Percentiles rank a stretch among this genome's conserved stretches.
Conservation (phyloP, 1,284 basidiomycete genomes). For the Ceratobasidium sp. region DNA sequence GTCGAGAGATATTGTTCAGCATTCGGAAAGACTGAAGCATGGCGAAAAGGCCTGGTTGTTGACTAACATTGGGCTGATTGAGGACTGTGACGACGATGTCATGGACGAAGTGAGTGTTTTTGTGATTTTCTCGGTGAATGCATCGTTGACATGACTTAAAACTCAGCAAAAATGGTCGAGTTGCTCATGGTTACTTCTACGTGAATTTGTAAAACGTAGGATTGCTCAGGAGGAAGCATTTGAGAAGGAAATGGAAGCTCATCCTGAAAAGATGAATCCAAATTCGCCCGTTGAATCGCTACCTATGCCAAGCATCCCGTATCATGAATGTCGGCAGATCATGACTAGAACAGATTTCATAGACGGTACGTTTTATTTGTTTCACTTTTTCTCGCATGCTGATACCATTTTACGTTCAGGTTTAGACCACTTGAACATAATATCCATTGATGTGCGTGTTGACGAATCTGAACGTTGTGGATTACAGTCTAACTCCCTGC, state of each 20-base stretch:
- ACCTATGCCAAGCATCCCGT: slow-evolving; percentile 70
- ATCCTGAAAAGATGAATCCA: slow-evolving; percentile 23
- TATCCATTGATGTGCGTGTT: slow-evolving; percentile 76
- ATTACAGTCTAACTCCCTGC: slow-evolving; percentile 23
- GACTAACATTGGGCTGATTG: slow-evolving; percentile 74
- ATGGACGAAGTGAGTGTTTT: slow-evolving; percentile 72
- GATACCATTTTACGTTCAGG: slow-evolving; percentile 55
- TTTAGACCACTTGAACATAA: slow-evolving; percentile 73
- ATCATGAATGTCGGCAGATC: slow-evolving; percentile 73
- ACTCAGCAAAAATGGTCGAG: slow-evolving; percentile 80
- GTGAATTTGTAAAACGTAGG: slow-evolving; percentile 71
- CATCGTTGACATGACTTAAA: not conserved
- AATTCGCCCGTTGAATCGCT: slow-evolving; percentile 55
- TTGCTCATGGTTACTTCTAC: slow-evolving; percentile 78
- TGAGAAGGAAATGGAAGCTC: slow-evolving; percentile 57
- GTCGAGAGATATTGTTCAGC: slow-evolving; percentile 68
- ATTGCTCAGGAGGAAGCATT: slow-evolving; percentile 62
- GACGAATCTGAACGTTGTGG: slow-evolving; percentile 30
- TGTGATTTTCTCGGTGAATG: not conserved
- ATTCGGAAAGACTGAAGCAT: slow-evolving; percentile 69
- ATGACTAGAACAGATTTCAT: slow-evolving; percentile 87
- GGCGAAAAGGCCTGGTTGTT: slow-evolving; percentile 83
- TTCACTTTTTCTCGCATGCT: not conserved
- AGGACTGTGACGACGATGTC: slow-evolving; percentile 86
- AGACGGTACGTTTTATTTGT: slow-evolving; percentile 61